Evolutionary conservation across 805 yeast species (phyloP).

Genomic region (Candida corydali): DNA sequence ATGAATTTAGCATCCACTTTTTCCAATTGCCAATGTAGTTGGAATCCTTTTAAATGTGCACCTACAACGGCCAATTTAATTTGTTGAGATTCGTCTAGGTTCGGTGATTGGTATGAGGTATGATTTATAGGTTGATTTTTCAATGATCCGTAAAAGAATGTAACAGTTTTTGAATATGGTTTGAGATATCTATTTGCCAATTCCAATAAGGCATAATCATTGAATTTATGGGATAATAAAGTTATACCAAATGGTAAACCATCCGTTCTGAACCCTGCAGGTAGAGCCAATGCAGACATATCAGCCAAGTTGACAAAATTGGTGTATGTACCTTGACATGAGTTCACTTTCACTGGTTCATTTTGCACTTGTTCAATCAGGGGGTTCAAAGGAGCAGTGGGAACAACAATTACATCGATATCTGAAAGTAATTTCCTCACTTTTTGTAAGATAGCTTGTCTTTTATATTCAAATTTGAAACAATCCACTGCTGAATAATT

Average conservation of each 20-base stretch:
- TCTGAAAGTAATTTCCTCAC: slow-evolving; percentile 51
- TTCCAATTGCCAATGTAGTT: slow-evolving; percentile 90
- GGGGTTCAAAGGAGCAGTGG: slow-evolving; percentile 93
- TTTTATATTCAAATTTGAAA: slow-evolving; percentile 80
- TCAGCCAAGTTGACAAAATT: slow-evolving; percentile 95
- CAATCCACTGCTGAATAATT: slow-evolving; percentile 77
- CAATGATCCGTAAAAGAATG: slow-evolving; percentile 56
- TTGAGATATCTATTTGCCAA: slow-evolving; percentile 71
- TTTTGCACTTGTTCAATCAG: slow-evolving; percentile 63
- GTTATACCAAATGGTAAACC: slow-evolving; percentile 92
- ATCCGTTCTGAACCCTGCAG: slow-evolving; percentile 79
- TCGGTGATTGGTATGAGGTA: slow-evolving; percentile 40
- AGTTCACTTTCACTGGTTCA: slow-evolving; percentile 81
- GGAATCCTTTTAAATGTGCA: slow-evolving; percentile 86
- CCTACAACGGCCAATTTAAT: slow-evolving; percentile 91
- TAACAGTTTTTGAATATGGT: slow-evolving; percentile 35
- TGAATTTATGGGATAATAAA: slow-evolving; percentile 71
- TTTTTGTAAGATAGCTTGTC: slow-evolving; percentile 72
- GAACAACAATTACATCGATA: slow-evolving; percentile 79
- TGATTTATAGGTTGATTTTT: slow-evolving; percentile 29
- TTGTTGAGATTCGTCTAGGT: slow-evolving; percentile 34
- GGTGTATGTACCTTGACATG: slow-evolving; percentile 97
- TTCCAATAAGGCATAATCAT: slow-evolving; percentile 85
- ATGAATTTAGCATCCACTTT: slow-evolving; percentile 74
- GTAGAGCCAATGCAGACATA: slow-evolving; percentile 85